These are phyloP conservation scores for Posidonia oceanica DNA, from an alignment of 116 monocot genomes.

Conservation along the genomic window DNA sequence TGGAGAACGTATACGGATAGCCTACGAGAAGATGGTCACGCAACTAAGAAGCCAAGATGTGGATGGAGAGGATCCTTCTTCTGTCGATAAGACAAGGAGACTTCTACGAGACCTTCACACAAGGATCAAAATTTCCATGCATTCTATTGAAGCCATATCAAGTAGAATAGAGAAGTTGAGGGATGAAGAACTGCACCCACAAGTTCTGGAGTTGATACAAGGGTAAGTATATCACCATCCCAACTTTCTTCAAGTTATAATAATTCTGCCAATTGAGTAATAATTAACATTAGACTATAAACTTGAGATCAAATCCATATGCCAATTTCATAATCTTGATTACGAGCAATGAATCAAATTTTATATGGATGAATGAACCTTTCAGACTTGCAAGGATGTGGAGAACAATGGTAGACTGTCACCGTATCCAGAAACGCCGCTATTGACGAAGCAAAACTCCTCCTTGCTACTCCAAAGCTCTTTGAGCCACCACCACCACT, in stretches of 20 bases:
- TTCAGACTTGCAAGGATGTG: slow-evolving; percentile 67
- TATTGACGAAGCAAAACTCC: slow-evolving; percentile 63
- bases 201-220: slow-evolving; percentile 59
- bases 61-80: slow-evolving; percentile 52
- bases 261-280: too few relatives aligned
- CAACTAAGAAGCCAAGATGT: slow-evolving; percentile 59
- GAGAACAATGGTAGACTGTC: slow-evolving; percentile 61
- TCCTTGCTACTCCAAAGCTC: slow-evolving; percentile 31
- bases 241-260: too few relatives aligned
- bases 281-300: too few relatives aligned
- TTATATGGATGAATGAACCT: background rate
- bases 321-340: too few relatives aligned
- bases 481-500: slow-evolving; percentile 3
- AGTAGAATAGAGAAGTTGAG: slow-evolving; percentile 54
- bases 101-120: slow-evolving; percentile 53
- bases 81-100: slow-evolving; percentile 48
- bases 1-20: slow-evolving; percentile 52
- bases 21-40: slow-evolving; percentile 65
- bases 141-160: slow-evolving; percentile 60
- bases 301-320: too few relatives aligned
- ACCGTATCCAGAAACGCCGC: slow-evolving; percentile 52
- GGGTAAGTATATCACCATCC: slow-evolving; percentile 26
- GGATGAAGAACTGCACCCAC: slow-evolving; percentile 71
- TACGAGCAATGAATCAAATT: too few relatives aligned
- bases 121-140: slow-evolving; percentile 50